Evolutionary conservation across 768 basidiomycete genomes (phyloP).

Genomic region (Paxillus rubicundulus): DNA sequence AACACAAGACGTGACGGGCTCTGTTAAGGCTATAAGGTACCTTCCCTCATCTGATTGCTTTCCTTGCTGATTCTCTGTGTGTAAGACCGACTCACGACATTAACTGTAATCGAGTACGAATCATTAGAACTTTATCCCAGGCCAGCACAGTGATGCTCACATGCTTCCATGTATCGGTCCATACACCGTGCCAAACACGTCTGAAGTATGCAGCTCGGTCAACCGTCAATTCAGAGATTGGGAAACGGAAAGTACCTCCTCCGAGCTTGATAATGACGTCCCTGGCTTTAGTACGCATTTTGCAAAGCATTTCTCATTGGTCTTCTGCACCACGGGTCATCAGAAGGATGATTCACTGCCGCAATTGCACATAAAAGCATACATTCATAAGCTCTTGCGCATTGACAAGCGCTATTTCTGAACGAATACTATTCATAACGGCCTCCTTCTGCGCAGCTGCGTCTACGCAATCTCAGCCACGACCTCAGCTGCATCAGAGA

Average conservation of each 20-base stretch:
- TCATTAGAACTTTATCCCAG: constrained; percentile 1
- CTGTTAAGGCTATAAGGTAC: constrained; percentile 6
- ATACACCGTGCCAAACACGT: constrained; percentile 74
- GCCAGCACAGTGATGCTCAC: constrained; percentile 43
- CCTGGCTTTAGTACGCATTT: constrained; percentile 80
- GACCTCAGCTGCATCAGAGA: not conserved
- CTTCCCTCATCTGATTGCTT: constrained; percentile 33
- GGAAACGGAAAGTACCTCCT: constrained; percentile 52
- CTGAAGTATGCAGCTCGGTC: constrained; percentile 34
- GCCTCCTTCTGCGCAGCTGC: constrained; percentile 39
- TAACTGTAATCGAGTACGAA: constrained; percentile 48
- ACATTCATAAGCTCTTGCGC: constrained; percentile 84
- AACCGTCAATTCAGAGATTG: not conserved
- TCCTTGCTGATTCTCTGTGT: constrained; percentile 55
- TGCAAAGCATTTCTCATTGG: constrained; percentile 71
- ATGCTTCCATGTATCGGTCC: constrained; percentile 83
- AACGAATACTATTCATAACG: constrained; percentile 60
- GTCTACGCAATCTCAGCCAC: constrained; percentile 27
- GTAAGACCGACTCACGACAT: constrained; percentile 73
- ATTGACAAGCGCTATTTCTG: constrained; percentile 69
- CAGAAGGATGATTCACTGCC: not conserved
- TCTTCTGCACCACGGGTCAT: constrained; percentile 49
- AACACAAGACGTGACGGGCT: not conserved
- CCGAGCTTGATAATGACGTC: constrained; percentile 61
- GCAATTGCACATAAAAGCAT: constrained; percentile 3